phyloP scores from a whole-genome alignment of 768 basidiomycete genomes.

The Psilocybe sp. region DNA sequence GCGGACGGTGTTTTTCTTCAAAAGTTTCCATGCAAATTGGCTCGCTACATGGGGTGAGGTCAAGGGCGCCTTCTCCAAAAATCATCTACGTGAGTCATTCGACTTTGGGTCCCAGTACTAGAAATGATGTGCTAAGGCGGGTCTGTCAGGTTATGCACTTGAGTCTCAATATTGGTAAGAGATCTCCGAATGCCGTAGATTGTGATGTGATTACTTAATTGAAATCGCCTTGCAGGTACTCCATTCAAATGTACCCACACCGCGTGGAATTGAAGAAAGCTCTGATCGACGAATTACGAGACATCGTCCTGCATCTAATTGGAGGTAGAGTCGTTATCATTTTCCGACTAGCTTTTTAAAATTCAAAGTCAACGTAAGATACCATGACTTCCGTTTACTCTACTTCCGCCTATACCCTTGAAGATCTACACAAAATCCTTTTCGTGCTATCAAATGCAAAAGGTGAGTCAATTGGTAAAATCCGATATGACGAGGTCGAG shows the following conservation, averaged over 20 bases:
- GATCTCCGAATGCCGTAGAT: no score
- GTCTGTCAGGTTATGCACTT: conserved; percentile 22
- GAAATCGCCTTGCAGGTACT: conserved; percentile 20
- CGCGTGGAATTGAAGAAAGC: conserved; percentile 14
- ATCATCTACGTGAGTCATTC: no score
- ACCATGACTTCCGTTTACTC: conserved; percentile 9
- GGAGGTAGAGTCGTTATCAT: conserved; percentile 19
- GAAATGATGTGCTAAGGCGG: neutral
- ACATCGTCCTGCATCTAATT: conserved; percentile 25
- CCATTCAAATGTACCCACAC: conserved; percentile 25
- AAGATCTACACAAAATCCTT: conserved; percentile 26
- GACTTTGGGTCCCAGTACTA: no score
- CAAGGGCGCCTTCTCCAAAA: no score
- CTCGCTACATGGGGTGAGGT: no score
- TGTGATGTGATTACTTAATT: neutral
- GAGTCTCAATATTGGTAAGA: conserved; percentile 12
- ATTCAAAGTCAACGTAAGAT: neutral
- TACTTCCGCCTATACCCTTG: conserved; percentile 7
- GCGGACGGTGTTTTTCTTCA: no score
- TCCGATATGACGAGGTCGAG: no score
- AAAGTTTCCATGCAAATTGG: no score
- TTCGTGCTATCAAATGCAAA: no score
- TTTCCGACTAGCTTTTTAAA: no score
- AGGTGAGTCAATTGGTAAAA: no score
- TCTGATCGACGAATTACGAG: conserved; percentile 26